Evolutionary conservation across 2,329 filamentous ascomycete species (phyloP), one percentile per base, ranked within the genome.

Genomic region (Salinomyces thailandicus): DNA sequence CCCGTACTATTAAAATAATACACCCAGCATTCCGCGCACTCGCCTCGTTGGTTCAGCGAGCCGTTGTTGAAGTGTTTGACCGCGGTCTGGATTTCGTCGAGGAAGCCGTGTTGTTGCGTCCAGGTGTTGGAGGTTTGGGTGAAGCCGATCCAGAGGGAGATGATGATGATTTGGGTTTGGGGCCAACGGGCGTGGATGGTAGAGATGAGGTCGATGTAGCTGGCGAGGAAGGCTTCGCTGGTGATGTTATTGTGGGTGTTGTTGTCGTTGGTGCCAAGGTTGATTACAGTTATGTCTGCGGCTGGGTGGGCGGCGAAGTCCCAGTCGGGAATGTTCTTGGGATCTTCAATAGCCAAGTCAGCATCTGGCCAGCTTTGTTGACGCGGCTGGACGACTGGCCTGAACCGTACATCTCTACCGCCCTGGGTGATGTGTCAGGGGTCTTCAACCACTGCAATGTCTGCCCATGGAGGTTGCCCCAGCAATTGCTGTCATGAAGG

Each of bases 1-100:
- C 73, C 73, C 7, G 66, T 72, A 0, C 71, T 76, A 47, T 76
- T 72, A 58, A 79, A 78, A 46, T 75, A 74, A 48, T 75, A 68
- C 18, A 78, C 70, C 36, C 74, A 77, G 5, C 42, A 39, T 1
- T 28, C 16, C 2, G 27, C 8, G 14, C 27, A 30, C 0, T 65
- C 63, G 38, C 64, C 48, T 12, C 54, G 49, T 31, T 51, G 69
- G 61, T 72, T 77, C 19, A 40, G 29, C 9, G 24, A 24, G 8
- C 43, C 43, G 18, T 40, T 40, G 28, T 45, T 45, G 40, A 43
- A 45, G 47, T 70, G 66, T 31, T 71, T 50, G 37, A 69, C 66
- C 16, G 76, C 67, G 5, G 62, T 49, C 40, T 64, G 59, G 12
- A 74, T 68, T 44, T 75, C 68, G 18, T 57, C 36, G 64, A 58